Percentiles rank a stretch among this genome's conserved stretches.
Conservation (phyloP, 1,139 yeast species). For the Suhomyces taliae region DNA sequence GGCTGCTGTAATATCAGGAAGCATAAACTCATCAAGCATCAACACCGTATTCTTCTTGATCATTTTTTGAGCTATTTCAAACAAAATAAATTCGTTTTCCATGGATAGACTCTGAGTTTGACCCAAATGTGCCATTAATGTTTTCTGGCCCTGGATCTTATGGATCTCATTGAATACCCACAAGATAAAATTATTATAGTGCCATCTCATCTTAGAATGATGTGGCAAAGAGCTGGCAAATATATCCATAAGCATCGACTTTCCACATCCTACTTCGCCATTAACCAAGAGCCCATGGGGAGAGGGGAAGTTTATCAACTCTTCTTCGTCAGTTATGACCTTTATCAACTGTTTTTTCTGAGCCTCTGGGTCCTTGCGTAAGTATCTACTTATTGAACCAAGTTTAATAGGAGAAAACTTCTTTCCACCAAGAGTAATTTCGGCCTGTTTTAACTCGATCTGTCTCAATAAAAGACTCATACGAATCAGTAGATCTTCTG, state of each 20-base stretch:
- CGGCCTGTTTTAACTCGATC: conserved; percentile 41
- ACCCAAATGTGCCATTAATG: conserved; percentile 7
- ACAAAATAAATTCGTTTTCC: conserved; percentile 65
- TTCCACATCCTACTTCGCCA: conserved; percentile 79
- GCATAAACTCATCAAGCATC: conserved; percentile 70
- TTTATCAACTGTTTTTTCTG: conserved; percentile 40
- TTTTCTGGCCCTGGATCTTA: conserved; percentile 41
- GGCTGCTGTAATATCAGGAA: conserved; percentile 73
- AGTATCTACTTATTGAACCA: conserved; percentile 22
- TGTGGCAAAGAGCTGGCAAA: conserved; percentile 68
- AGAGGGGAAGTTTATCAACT: conserved; percentile 51
- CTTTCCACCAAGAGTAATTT: conserved; percentile 14
- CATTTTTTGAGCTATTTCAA: conserved; percentile 69
- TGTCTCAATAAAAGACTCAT: conserved; percentile 49
- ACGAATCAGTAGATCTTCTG: conserved; percentile 48
- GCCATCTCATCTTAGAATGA: conserved; percentile 67
- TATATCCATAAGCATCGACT: conserved; percentile 71
- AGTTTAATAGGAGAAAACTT: conserved; percentile 17
- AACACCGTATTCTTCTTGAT: conserved; percentile 58
- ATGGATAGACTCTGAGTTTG: conserved; percentile 26
- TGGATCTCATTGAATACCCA: conserved; percentile 70
- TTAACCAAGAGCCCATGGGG: conserved; percentile 68
- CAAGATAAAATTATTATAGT: conserved; percentile 65
- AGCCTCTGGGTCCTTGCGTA: conserved; percentile 28
- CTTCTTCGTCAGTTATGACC: conserved; percentile 65